phyloP scores from a whole-genome alignment of 2,329 filamentous ascomycete species.

The Scolecobasidium constrictum region DNA sequence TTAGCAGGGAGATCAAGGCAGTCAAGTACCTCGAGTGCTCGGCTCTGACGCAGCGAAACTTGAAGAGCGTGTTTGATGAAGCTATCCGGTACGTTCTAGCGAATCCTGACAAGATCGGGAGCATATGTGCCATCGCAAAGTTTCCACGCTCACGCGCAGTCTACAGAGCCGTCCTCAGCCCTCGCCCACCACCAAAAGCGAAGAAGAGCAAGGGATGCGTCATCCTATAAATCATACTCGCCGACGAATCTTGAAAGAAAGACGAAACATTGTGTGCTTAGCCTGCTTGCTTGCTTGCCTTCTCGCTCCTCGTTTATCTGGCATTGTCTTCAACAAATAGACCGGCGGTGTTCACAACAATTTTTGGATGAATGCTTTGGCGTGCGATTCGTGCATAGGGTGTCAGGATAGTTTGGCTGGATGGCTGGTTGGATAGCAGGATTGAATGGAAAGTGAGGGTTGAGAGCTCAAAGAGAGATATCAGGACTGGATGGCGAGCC shows the following conservation, averaged over 20 bases:
- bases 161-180: constrained; percentile 28
- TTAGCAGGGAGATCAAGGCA: constrained; percentile 88
- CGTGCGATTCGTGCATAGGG: no score
- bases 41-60: constrained; percentile 85
- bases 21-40: constrained; percentile 98
- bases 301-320: not conserved
- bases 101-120: no score
- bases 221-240: constrained; percentile 18
- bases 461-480: no score
- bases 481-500: no score
- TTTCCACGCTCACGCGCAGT: not conserved
- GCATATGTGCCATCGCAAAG: no score
- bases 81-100: constrained; percentile 62
- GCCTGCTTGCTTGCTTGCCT: not conserved
- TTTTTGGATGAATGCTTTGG: not conserved
- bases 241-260: not conserved
- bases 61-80: constrained; percentile 98
- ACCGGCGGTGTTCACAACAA: not conserved
- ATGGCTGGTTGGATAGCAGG: no score
- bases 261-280: not conserved
- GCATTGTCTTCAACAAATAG: not conserved
- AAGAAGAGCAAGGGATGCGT: constrained; percentile 20
- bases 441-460: no score
- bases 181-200: constrained; percentile 20
- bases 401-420: no score